Evolutionary conservation across 2,329 filamentous ascomycete species (phyloP), one percentile per base, ranked within the genome.

Genomic region (Fusarium annulatum): DNA sequence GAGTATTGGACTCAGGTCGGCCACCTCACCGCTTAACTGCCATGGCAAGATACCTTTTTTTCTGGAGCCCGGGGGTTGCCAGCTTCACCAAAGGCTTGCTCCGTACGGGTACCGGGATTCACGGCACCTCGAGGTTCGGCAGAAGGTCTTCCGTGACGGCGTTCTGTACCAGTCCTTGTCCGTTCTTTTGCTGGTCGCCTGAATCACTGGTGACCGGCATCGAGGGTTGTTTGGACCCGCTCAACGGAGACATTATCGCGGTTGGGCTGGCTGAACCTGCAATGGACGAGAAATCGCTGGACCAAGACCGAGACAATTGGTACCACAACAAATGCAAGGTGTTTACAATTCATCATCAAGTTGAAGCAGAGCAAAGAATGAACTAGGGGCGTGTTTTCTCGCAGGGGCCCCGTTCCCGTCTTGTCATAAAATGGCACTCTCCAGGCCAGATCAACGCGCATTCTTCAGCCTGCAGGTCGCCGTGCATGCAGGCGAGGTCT

Each of bases 401-500:
- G 61, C 72, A 76, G 73, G 76, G 76, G 60, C 67, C 64, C 58
- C 23, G 23, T 60, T 64, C 66, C 56, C 39, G 34, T 60, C 66
- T 62, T 59, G 56, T 65, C 45, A 55, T 46, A 70, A 51, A 72
- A 70, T 65, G 70, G 69, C 60, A 75, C 75, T 64, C 75, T 64
- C 61, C 69, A 76, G 73, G 45, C 53, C 43, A 78, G 67, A 58
- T 60, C 75, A 68, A 67, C 73, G 69, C 74, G 74, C 74, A 72
- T 67, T 76, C 69, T 70, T 75, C 75, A 74, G 74, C 76, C 71
- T 77, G 72, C 77, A 76, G 74, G 72, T 73, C 76, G 69, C 71
- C 75, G 71, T 80, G 77, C 79, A 80, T 80, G 73, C 70, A 75
- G 76, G 66, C 70, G 65, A 76, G 77, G 79, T 80, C 79, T 76